These are phyloP conservation scores for Alternaria viburni DNA, from an alignment of 2,329 filamentous ascomycete species.

Conservation along the genomic window DNA sequence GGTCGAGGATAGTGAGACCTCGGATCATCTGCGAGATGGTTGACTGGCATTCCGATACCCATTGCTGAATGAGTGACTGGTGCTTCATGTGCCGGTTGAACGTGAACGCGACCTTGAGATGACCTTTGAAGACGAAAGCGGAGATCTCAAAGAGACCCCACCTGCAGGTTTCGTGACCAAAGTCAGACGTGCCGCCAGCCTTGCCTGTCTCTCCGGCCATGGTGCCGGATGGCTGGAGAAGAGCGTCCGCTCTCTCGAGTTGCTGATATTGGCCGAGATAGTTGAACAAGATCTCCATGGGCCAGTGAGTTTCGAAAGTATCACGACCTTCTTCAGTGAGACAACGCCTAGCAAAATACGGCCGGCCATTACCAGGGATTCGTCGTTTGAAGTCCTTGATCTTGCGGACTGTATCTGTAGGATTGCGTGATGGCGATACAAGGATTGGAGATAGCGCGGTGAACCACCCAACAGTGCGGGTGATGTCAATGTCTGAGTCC, in stretches of 20 bases:
- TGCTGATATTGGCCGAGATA: conserved; percentile 61
- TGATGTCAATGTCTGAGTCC: conserved; percentile 58
- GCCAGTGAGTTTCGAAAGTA: conserved; percentile 47
- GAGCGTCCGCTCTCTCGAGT: conserved; percentile 52
- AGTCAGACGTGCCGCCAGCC: conserved; percentile 55
- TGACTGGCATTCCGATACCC: conserved; percentile 51
- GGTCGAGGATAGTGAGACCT: conserved; percentile 32
- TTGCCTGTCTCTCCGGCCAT: conserved; percentile 56
- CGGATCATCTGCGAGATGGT: conserved; percentile 41
- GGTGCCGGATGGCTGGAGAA: conserved; percentile 52
- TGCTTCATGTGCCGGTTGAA: conserved; percentile 58
- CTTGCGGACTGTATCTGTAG: conserved; percentile 60
- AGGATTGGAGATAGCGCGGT: conserved; percentile 58
- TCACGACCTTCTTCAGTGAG: conserved; percentile 39
- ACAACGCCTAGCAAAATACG: conserved; percentile 54
- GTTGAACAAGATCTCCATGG: conserved; percentile 65
- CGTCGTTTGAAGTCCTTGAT: conserved; percentile 60
- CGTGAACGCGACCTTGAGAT: conserved; percentile 58
- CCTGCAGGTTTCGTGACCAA: conserved; percentile 52
- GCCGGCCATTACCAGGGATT: conserved; percentile 44
- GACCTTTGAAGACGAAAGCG: conserved; percentile 55
- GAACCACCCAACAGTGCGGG: conserved; percentile 67
- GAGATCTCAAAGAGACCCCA: conserved; percentile 61
- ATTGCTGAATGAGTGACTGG: conserved; percentile 51
- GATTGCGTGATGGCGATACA: conserved; percentile 30